Percentiles rank a stretch among this genome's conserved stretches.
Conservation (phyloP, 345 rosid genomes). For the Pelargonium nanum region DNA sequence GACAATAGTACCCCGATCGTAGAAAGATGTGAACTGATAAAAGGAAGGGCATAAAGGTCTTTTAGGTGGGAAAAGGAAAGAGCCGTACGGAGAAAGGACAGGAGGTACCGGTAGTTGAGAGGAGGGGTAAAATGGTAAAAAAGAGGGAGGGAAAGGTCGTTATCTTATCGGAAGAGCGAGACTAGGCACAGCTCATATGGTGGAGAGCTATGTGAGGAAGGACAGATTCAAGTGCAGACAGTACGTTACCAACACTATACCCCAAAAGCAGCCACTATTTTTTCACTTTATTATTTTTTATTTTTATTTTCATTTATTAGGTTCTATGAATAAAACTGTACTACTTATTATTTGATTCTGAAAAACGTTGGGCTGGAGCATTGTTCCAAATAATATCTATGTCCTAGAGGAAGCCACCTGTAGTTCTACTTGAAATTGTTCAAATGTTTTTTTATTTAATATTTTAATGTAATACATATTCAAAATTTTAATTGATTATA, state of each 20-base stretch:
- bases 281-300: too few species aligned
- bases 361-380: too few species aligned
- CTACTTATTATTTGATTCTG: too few species aligned
- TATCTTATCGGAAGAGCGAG: neutral
- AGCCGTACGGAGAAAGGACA: neutral
- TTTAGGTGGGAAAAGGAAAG: neutral
- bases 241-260: neutral
- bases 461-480: too few species aligned
- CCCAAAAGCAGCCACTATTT: neutral
- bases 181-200: constrained; percentile 13
- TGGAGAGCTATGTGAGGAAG: constrained; percentile 38
- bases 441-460: too few species aligned
- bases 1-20: neutral
- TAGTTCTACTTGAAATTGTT: too few species aligned
- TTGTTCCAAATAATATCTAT: too few species aligned
- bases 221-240: constrained; percentile 29
- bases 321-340: too few species aligned
- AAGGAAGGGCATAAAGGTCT: neutral
- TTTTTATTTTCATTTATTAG: too few species aligned
- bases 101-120: neutral
- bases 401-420: too few species aligned
- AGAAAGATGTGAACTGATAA: too few species aligned
- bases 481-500: too few species aligned
- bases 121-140: neutral
- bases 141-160: constrained; percentile 1